These are phyloP conservation scores for Alternaria triticina DNA, from an alignment of 2,329 filamentous ascomycete species.

Conservation along the genomic window DNA sequence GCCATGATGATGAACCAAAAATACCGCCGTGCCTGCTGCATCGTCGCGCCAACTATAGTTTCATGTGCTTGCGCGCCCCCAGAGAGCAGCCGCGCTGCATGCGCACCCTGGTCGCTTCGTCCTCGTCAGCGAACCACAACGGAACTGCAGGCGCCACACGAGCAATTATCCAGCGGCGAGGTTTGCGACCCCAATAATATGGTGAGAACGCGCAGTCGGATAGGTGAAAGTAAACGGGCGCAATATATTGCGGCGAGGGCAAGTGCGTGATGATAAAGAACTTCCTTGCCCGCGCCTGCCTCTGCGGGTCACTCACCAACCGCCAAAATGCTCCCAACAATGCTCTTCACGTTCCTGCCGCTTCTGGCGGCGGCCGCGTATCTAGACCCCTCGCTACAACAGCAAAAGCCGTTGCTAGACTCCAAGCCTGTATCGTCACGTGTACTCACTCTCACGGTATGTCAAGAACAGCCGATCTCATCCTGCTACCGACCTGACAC, in stretches of 20 bases:
- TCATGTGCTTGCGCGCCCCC: slow-evolving; percentile 2
- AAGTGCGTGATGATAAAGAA: background rate
- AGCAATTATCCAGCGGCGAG: slow-evolving; percentile 1
- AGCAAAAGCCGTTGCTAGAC: slow-evolving; percentile 11
- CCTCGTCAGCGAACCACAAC: slow-evolving; percentile 7
- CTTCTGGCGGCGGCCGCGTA: background rate
- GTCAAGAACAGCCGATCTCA: background rate
- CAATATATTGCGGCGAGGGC: background rate
- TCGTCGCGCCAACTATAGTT: slow-evolving; percentile 6
- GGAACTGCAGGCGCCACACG: slow-evolving; percentile 13
- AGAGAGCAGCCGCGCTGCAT: slow-evolving; percentile 4
- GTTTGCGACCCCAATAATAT: slow-evolving; percentile 4
- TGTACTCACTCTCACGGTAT: background rate
- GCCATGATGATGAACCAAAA: background rate
- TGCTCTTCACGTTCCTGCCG: background rate
- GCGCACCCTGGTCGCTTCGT: slow-evolving; percentile 5
- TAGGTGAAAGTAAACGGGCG: background rate
- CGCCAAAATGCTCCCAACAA: background rate
- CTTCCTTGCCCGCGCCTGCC: background rate
- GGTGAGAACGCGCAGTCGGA: background rate
- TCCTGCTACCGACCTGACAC: background rate
- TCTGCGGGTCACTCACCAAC: background rate
- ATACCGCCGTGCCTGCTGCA: background rate
- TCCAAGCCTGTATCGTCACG: background rate
- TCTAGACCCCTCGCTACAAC: slow-evolving; percentile 2